Evolutionary conservation across 2,329 filamentous ascomycete species (phyloP).

Genomic region (Aureobasidium sp.): DNA sequence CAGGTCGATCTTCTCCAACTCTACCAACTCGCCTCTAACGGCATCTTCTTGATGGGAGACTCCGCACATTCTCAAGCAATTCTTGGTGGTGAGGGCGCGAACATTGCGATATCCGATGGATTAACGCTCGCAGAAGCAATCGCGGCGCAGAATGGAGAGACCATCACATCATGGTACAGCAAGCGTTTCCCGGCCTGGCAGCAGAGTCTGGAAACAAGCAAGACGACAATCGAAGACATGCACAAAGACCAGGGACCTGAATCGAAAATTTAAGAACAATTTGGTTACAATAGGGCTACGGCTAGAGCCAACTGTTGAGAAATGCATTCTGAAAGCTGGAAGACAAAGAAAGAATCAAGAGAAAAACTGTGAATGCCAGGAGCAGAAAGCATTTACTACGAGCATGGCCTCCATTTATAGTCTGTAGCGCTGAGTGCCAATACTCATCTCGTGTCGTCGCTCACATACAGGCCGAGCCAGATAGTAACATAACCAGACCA

Average conservation of each 20-base stretch:
- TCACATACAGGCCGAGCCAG: background rate
- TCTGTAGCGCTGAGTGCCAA: background rate
- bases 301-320: background rate
- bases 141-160: constrained; percentile 14
- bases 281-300: background rate
- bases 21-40: constrained; percentile 19
- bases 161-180: constrained; percentile 19
- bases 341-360: background rate
- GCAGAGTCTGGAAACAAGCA: constrained; percentile 19
- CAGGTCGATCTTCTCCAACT: constrained; percentile 18
- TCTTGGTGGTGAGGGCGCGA: constrained; percentile 33
- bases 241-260: background rate
- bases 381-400: background rate
- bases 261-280: background rate
- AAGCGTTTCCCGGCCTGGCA: constrained; percentile 19
- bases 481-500: background rate
- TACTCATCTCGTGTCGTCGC: too few species aligned
- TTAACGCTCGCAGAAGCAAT: constrained; percentile 28
- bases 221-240: constrained; percentile 22
- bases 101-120: constrained; percentile 32
- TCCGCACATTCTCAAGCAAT: constrained; percentile 34
- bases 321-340: background rate
- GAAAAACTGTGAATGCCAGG: too few species aligned
- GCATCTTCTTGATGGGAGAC: constrained; percentile 32
- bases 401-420: background rate